Conservation (phyloP, 78 protist species). For the Protostelium mycophagum region DNA sequence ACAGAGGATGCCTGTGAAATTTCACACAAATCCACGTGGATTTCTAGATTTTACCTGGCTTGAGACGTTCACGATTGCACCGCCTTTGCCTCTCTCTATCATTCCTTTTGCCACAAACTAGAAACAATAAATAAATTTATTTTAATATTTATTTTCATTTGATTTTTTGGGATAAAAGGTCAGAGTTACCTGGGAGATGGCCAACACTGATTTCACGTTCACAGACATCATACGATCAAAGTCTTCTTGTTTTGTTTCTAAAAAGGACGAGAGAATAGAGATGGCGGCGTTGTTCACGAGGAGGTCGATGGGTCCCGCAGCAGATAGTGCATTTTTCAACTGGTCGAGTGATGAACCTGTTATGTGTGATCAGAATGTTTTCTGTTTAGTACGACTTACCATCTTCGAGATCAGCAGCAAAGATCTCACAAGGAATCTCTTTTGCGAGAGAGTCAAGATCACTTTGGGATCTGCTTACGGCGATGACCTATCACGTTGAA, state of each 20-base stretch:
- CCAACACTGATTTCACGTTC: neutral
- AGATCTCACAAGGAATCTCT: neutral
- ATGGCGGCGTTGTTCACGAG: neutral
- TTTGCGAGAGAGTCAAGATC: neutral
- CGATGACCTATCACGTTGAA: neutral
- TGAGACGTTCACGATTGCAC: neutral
- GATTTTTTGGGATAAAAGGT: neutral
- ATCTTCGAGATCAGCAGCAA: neutral
- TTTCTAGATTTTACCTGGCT: neutral
- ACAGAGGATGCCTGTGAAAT: neutral
- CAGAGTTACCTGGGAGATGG: neutral
- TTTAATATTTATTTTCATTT: neutral
- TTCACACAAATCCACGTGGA: no score
- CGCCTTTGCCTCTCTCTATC: neutral
- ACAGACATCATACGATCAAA: neutral
- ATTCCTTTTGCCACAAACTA: neutral
- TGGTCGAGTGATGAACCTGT: neutral
- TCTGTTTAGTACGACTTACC: no score
- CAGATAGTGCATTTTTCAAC: neutral
- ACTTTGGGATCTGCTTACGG: neutral
- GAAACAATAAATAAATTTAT: neutral
- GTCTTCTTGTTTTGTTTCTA: neutral
- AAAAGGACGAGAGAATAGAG: neutral
- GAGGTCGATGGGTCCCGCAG: neutral
- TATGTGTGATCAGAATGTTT: no score